Evolutionary conservation across 768 basidiomycete genomes (phyloP).

Genomic region (Hericium rajendrae): DNA sequence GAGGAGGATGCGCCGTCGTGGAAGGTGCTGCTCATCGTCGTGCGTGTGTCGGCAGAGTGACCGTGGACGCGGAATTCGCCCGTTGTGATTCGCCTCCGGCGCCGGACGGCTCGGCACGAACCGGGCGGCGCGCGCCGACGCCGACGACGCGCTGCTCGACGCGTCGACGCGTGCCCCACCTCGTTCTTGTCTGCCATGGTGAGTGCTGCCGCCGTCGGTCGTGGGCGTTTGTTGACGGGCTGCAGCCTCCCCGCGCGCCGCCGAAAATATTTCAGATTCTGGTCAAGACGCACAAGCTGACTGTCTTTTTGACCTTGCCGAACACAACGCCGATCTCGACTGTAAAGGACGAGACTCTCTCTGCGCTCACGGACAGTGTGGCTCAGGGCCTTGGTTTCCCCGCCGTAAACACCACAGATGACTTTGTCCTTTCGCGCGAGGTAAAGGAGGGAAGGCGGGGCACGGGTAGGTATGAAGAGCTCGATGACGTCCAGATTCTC

Average conservation of each 20-base stretch:
- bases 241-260: slow-evolving; percentile 41
- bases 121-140: too few relatives aligned
- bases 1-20: slow-evolving; percentile 38
- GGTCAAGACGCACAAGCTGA: slow-evolving; percentile 67
- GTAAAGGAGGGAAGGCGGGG: slow-evolving; percentile 40
- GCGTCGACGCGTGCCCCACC: neutral
- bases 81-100: neutral
- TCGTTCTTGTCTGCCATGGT: neutral
- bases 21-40: slow-evolving; percentile 40
- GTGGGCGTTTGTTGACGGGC: neutral
- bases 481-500: slow-evolving; percentile 37
- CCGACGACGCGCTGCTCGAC: neutral
- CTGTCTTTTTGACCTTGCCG: slow-evolving; percentile 47
- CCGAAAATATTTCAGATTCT: slow-evolving; percentile 60
- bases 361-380: slow-evolving; percentile 47
- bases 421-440: slow-evolving; percentile 58
- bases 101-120: neutral
- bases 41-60: slow-evolving; percentile 4
- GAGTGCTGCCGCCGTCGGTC: neutral
- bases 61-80: neutral
- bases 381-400: slow-evolving; percentile 28
- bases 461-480: slow-evolving; percentile 41
- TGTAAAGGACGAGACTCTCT: slow-evolving; percentile 56
- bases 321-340: slow-evolving; percentile 44
- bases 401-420: slow-evolving; percentile 24